These are phyloP conservation scores for Pleomassaria siparia DNA, from an alignment of 2,329 filamentous ascomycete genomes.

Conservation along the genomic window DNA sequence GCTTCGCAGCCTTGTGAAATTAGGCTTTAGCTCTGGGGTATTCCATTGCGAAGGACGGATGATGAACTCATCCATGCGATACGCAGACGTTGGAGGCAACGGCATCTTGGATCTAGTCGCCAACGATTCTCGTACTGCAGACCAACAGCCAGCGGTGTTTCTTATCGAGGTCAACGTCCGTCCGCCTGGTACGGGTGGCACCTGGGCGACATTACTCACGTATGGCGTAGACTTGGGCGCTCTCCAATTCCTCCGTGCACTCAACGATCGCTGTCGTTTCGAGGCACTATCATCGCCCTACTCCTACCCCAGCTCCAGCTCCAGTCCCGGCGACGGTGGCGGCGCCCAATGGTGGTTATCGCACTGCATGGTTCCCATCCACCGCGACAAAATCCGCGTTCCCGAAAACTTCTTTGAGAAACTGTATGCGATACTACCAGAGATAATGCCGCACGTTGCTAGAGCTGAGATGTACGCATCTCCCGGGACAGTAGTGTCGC, in stretches of 20 bases:
- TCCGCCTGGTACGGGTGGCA: slow-evolving; percentile 12
- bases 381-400: too few species aligned
- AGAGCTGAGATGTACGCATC: too few species aligned
- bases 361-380: too few species aligned
- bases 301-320: too few species aligned
- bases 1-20: slow-evolving; percentile 2
- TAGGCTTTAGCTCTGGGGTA: slow-evolving; percentile 13
- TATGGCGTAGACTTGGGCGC: slow-evolving; percentile 22
- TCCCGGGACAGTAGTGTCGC: too few species aligned
- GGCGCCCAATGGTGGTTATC: too few species aligned
- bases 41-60: slow-evolving; percentile 18
- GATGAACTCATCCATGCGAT: slow-evolving; percentile 10
- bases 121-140: not conserved
- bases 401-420: too few species aligned
- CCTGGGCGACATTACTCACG: slow-evolving; percentile 6
- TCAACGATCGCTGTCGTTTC: too few species aligned
- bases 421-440: too few species aligned
- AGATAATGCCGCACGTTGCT: too few species aligned
- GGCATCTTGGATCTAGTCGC: slow-evolving; percentile 7
- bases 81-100: slow-evolving; percentile 3
- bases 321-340: too few species aligned
- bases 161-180: slow-evolving; percentile 22
- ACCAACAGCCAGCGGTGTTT: slow-evolving; percentile 4
- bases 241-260: slow-evolving; percentile 8
- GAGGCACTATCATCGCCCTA: too few species aligned